Conservation (phyloP, 73 alveolate species). For the Effrenium voratum region DNA sequence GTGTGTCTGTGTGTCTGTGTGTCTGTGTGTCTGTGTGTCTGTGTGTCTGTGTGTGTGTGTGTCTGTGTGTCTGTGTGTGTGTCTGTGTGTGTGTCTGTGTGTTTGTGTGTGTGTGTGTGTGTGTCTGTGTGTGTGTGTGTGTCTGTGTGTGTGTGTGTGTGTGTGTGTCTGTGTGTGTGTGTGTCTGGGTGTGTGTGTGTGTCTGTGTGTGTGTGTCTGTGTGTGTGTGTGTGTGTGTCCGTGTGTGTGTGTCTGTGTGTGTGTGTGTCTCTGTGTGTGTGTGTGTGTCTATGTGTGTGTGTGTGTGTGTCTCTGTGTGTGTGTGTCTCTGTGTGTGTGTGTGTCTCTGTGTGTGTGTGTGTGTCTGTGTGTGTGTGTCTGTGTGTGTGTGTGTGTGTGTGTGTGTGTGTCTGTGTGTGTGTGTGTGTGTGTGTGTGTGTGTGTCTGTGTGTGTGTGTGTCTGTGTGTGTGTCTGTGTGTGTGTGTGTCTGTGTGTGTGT, state of each 20-base stretch:
- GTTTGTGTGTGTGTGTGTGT: not conserved
- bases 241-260: not conserved
- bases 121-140: not conserved
- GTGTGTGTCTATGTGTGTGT: too few species aligned
- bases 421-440: slow-evolving; percentile 16
- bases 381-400: slow-evolving; percentile 7
- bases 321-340: not conserved
- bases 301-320: slow-evolving; percentile 5
- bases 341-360: slow-evolving; percentile 1
- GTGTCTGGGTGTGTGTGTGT: not conserved
- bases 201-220: not conserved
- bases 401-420: slow-evolving; percentile 20
- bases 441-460: slow-evolving; percentile 15
- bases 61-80: not conserved
- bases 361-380: not conserved
- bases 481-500: slow-evolving; percentile 26
- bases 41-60: not conserved
- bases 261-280: slow-evolving; percentile 18
- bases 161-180: not conserved
- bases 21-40: not conserved
- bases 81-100: not conserved
- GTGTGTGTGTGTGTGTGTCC: not conserved
- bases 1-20: not conserved
- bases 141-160: not conserved
- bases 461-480: slow-evolving; percentile 15